Base-by-base conservation (phyloP, 1,139 yeast species). In the Geotrichum klebahnii region DNA sequence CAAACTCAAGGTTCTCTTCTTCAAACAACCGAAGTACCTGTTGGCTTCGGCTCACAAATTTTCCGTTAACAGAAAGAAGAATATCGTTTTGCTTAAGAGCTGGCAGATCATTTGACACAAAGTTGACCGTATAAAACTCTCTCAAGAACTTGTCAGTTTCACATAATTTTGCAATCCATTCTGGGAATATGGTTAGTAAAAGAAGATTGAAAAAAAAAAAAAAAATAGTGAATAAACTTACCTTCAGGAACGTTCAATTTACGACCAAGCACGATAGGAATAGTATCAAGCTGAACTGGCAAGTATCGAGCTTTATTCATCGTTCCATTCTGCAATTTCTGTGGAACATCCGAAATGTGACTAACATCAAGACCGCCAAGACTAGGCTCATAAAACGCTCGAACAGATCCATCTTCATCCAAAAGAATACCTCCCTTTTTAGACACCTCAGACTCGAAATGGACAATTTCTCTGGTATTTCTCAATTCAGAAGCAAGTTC, bases 301-400 rank as follows among this genome's bases (percentile, higher is more conserved):
- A 90, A 74, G 48, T 87, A 82, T 55, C 85, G 71, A 6, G 79
- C 75, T 36, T 73, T 70, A 2, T 92, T 88, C 8, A 71, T 68
- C 36, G 71, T 67, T 31, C 80, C 79, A 16, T 69, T 64, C 55
- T 79, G 77, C 55, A 86, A 75, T 37, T 73, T 70, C 22, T 74
- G 70, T 37, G 88, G 73, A 3, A 86, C 82, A 49, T 75, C 72
- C 50, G 70, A 62, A 19, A 88, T 74, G 54, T 86, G 86, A 6
- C 82, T 77, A 3, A 77, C 68, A 65, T 87, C 95, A 48, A 89
- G 68, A n/a, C 95, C 96, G 19, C 95, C 96, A 53, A 86, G 72
- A 62, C 80, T 87, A 0, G 92, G 77, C 56, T 88, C 68, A 96
- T 96, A 89, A 50, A 89, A 70, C 0, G 94, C 95, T 53, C 94